These are phyloP conservation scores for Globisporangium spiculum DNA, from an alignment of 352 stramenopile species.

Conservation along the genomic window DNA sequence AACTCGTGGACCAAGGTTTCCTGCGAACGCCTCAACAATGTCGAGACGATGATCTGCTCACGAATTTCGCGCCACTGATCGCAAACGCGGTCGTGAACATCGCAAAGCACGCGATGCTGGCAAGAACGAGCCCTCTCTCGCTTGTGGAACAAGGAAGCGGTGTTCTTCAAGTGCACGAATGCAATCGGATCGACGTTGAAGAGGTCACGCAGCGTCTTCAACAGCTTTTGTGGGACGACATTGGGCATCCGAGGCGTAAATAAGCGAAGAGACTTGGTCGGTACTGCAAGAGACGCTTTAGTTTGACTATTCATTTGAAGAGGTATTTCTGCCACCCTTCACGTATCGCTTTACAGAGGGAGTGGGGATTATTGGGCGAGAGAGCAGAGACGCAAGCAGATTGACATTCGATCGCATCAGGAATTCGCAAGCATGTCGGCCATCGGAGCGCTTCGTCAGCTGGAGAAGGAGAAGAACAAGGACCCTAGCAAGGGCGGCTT, in stretches of 20 bases:
- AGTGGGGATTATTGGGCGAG: neutral
- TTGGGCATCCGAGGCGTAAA: neutral
- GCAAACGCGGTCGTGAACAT: constrained; percentile 47
- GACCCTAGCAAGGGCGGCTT: constrained; percentile 50
- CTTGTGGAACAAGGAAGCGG: neutral
- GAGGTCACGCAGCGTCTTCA: constrained; percentile 18
- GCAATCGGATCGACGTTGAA: constrained; percentile 18
- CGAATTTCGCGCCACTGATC: constrained; percentile 53
- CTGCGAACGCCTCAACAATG: constrained; percentile 51
- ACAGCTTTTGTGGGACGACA: constrained; percentile 6
- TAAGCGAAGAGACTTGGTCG: neutral
- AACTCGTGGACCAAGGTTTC: constrained; percentile 38
- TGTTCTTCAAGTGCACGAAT: neutral
- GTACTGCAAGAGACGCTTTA: neutral
- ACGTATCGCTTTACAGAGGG: neutral
- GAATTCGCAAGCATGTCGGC: constrained; percentile 60
- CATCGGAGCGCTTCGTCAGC: constrained; percentile 75
- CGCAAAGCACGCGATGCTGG: constrained; percentile 9
- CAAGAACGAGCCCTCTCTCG: neutral
- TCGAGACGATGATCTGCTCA: constrained; percentile 49
- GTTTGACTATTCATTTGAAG: neutral
- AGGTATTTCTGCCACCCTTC: neutral
- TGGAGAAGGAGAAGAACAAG: constrained; percentile 85
- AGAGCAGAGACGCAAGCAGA: neutral
- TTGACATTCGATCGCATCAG: constrained; percentile 21